Base-by-base conservation (phyloP, 306 rosid species). In the Cicer pinnatifidum region DNA sequence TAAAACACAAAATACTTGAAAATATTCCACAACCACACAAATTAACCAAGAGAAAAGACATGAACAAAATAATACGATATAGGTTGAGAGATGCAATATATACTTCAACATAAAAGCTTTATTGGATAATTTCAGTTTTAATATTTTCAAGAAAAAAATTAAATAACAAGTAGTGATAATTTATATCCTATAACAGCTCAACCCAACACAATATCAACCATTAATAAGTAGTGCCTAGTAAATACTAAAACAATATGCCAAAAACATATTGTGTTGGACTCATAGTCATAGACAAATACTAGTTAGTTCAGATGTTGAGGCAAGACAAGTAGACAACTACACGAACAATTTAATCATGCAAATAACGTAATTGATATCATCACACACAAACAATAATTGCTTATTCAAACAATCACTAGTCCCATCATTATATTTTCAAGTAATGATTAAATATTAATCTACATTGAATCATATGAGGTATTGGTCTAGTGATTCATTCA, bases 271-370 rank as follows among this genome's bases (percentile, higher is more conserved):
- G 1, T 51, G 15, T 9, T 43, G 35, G 56, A 78, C 72, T 1
- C 19, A 17, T 17, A 17, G 19, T 65, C 52, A 37, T 45, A 8
- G 28, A 59, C 43, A 52, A 52, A 70, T 46, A 43, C 28, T 6
- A 67, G 40, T 13, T 17, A 64, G 16, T 39, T 76, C 11, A 11
- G 72, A 67, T 77, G 72, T 53, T 33, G 62, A 61, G 44, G 40
- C 68, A 67, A 61, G 44, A 39, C 72, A 67, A 67, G 48, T 11
- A 72, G 53, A 39, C 37, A 15, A 19, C 53, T 15, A 45, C 51
- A 39, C 2, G 50, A 75, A 58, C 63, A 54, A 28, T 28, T 38
- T 19, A 53, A 52, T 40, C 15, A 15, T 15, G 58, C 6, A 40
- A 19, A 52, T 39, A 44, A 47, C 33, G 40, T 40, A 16, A 33